phyloP scores from a whole-genome alignment of 2,329 filamentous ascomycete genomes.

The Colletotrichum falcatum region DNA sequence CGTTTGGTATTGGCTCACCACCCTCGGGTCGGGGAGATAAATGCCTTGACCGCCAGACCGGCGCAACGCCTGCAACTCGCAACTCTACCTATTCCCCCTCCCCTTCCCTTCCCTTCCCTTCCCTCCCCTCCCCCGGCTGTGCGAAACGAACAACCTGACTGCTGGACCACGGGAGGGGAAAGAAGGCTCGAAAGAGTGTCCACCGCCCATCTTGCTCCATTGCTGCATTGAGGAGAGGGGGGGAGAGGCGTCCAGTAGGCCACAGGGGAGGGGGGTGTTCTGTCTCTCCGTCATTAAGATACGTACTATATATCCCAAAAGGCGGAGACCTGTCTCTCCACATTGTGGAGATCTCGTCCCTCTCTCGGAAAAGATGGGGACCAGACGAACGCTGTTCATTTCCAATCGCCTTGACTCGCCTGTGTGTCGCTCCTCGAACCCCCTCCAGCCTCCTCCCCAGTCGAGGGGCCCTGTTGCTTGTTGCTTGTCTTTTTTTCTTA shows the following conservation, averaged over 20 bases:
- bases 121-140: too few relatives aligned
- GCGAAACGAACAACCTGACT: not conserved
- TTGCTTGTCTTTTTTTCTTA: too few relatives aligned
- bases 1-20: not conserved
- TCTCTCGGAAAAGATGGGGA: constrained; percentile 24
- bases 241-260: not conserved
- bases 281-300: not conserved
- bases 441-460: constrained; percentile 35
- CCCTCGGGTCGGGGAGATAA: too few relatives aligned
- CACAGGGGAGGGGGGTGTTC: constrained; percentile 4
- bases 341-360: constrained; percentile 20
- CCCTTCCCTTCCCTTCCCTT: too few relatives aligned
- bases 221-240: constrained; percentile 23
- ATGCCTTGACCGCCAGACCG: constrained; percentile 26
- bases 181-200: constrained; percentile 1
- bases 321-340: constrained; percentile 20
- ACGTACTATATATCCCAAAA: not conserved
- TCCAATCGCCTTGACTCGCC: constrained; percentile 38
- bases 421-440: constrained; percentile 15
- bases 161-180: not conserved
- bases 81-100: not conserved
- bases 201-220: constrained; percentile 39
- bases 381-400: constrained; percentile 40
- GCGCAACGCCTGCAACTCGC: not conserved
- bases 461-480: constrained; percentile 19